Evolutionary conservation across 2,329 filamentous ascomycete genomes (phyloP), one percentile per base, ranked within the genome.

Genomic region (Penicillium brevicompactum): DNA sequence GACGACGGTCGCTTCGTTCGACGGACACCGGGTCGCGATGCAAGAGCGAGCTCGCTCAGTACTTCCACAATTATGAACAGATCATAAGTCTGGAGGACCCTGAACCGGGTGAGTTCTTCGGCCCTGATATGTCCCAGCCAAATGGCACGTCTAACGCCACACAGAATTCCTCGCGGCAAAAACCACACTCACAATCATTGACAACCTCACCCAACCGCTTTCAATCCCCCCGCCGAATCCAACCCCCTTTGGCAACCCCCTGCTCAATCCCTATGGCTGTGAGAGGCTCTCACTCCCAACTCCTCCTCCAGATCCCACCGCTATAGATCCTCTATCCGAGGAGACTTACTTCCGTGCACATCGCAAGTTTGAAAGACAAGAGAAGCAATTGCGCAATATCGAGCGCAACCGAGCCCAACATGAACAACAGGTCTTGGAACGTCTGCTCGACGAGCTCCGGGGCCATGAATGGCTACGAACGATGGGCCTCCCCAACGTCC

Each of bases 31-130:
- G 88, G 10, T 88, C 88, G 49, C 84, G 91, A 64, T 88, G 92
- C 76, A 96, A 95, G 81, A 97, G 92, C 75, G 92, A 97, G 70
- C 82, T 97, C 58, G 88, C 92, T 37, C 84, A 86, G 46, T 97
- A 96, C 76, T 97, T 97, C 69, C 87, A 90, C 49, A 92, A 95
- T 68, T 97, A 96, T 74, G 92, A 97, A 74, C 91, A 96, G 71
- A 85, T 97, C 63, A 91, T 97, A 76, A 92, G 90, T 59, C 90
- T 95, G 70, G 87, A 91, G 60, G 85, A 87, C 38, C 88, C 88
- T 66, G 88, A 92, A 74, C 81, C 88, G 65, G 88, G 92, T 92
- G 82, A 56, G 67, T 57, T 18, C 27, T 6, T 13, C 40, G n/a
- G 14, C 16, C 22, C 11, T 34, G 18, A 13, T 4, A 1, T 11